Evolutionary conservation across 148 eudicot species (phyloP).

Genomic region (Fagopyrum esculentum): DNA sequence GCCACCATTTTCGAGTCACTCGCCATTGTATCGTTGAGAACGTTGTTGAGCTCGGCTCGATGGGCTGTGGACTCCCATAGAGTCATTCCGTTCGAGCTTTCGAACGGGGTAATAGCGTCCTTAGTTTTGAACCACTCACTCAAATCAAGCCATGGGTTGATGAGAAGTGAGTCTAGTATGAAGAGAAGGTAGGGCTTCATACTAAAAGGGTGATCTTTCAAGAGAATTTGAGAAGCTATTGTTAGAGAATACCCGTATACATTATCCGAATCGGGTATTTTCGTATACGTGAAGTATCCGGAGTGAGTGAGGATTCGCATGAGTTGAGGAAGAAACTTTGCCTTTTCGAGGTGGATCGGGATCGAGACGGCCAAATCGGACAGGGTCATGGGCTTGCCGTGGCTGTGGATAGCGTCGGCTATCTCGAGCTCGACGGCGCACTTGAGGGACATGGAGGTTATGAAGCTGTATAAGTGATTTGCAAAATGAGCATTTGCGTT

Average conservation of each 20-base stretch:
- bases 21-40: conserved; percentile 31
- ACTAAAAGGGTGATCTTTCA: conserved; percentile 19
- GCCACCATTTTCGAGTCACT: conserved; percentile 25
- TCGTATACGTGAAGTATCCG: conserved; percentile 16
- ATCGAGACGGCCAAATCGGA: conserved; percentile 13
- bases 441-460: conserved; percentile 28
- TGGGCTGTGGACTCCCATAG: conserved; percentile 23
- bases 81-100: conserved; percentile 17
- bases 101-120: conserved; percentile 17
- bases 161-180: conserved; percentile 17
- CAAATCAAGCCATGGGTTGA: conserved; percentile 18
- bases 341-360: conserved; percentile 15
- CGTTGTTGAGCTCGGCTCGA: conserved; percentile 8
- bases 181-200: conserved; percentile 15
- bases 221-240: conserved; percentile 21
- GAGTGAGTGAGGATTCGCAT: conserved; percentile 26
- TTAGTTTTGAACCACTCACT: conserved; percentile 20
- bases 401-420: conserved; percentile 22
- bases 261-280: not conserved
- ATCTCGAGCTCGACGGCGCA: conserved; percentile 30
- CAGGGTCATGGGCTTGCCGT: conserved; percentile 26
- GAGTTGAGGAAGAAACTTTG: conserved; percentile 9
- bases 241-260: conserved; percentile 20
- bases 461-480: conserved; percentile 18
- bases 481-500: conserved; percentile 31